Base-by-base conservation (phyloP, 73 alveolate species). In the Paraurostyla sp. region DNA sequence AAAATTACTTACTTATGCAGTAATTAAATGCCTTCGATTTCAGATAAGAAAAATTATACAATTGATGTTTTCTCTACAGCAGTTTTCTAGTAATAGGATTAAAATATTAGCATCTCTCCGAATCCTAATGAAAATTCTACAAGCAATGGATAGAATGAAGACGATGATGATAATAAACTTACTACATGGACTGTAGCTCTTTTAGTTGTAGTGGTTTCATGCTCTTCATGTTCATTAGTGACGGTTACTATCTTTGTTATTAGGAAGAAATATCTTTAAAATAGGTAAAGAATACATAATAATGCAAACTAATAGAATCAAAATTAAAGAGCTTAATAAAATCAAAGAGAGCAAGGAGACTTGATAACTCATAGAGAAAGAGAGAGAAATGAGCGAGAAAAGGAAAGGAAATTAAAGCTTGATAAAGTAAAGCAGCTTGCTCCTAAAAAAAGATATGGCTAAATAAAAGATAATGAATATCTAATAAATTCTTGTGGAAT, bases 131-230 rank as follows among this genome's bases (percentile, higher is more conserved):
- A 13, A 56, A 27, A 20, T 56, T 20, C 73, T 56, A 56, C 25
- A 13, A 16, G 9, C n/a, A 16, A 56, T 56, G 36, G 41, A 56
- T 56, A 13, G n/a, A 13, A n/a, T n/a, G n/a, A 13, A 56, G 73
- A 56, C n/a, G 9, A 13, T 9, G 11, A 16, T 23, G 41, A 56
- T 56, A 56, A 56, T 56, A 30, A 62, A 62, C 51, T 62, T 30
- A 30, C 80, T 4, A 62, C 20, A 22, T 62, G 80, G 80, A 62
- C 54, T 62, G 29, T 62, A 23, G 80, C 80, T 15, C 51, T 62
- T 16, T 25, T 62, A 15, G 80, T 62, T 6, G 80, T 62, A 7
- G 51, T 62, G 9, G 33, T 35, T 20, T 30, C 80, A 15, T 20
- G 46, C 15, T 62, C 80, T 7, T 20, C 51, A 6, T 62, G 80